Evolutionary conservation across 768 basidiomycete genomes (phyloP).

Genomic region (Coprinellus aureogranulatus): DNA sequence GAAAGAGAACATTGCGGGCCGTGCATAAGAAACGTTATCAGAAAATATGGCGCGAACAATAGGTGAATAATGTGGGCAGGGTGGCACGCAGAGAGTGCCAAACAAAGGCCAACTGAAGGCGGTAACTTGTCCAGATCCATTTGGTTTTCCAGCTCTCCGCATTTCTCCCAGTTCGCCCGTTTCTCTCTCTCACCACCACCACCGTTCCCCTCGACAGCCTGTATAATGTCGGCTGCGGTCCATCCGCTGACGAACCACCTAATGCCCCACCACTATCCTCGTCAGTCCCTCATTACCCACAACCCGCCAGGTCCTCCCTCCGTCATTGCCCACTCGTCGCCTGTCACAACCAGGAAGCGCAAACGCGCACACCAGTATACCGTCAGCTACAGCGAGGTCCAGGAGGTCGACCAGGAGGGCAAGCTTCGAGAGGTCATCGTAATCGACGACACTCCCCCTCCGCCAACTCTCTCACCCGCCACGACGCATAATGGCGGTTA

Average conservation of each 20-base stretch:
- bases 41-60: neutral
- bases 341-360: conserved; percentile 73
- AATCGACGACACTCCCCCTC: conserved; percentile 88
- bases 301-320: conserved; percentile 55
- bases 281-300: conserved; percentile 48
- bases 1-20: neutral
- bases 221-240: conserved; percentile 72
- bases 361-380: conserved; percentile 79
- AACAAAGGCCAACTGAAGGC: conserved; percentile 31
- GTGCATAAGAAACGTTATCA: neutral
- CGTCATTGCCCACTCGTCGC: conserved; percentile 63
- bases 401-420: conserved; percentile 80
- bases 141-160: conserved; percentile 40
- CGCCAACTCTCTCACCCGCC: conserved; percentile 75
- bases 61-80: conserved; percentile 6
- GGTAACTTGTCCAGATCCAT: conserved; percentile 40
- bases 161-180: conserved; percentile 27
- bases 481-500: conserved; percentile 67
- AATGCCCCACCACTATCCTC: conserved; percentile 66
- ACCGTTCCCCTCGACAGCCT: conserved; percentile 37
- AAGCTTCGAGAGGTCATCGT: conserved; percentile 83
- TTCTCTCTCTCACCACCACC: conserved; percentile 45
- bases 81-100: conserved; percentile 28
- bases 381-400: conserved; percentile 84
- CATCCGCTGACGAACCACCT: conserved; percentile 62